Conservation (phyloP, 2,329 filamentous ascomycete species). For the Immersiporthe knoxdaviesiana region DNA sequence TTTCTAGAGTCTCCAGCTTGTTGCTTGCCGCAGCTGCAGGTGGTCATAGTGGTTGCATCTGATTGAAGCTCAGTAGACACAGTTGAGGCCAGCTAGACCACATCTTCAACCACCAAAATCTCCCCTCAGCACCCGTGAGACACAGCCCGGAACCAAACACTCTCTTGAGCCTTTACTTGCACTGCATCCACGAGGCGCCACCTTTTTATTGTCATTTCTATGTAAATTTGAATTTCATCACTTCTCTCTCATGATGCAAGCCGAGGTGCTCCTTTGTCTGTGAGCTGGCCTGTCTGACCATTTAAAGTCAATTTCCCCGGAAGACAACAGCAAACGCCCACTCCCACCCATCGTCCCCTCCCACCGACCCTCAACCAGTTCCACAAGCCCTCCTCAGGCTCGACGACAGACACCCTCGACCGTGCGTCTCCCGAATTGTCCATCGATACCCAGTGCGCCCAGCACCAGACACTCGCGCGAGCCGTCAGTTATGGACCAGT, state of each 20-base stretch:
- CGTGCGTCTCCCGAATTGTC: neutral
- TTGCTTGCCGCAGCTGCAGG: neutral
- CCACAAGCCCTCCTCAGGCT: neutral
- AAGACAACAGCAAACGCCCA: neutral
- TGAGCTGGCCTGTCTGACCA: neutral
- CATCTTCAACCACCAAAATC: constrained; percentile 4
- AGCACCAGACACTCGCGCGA: neutral
- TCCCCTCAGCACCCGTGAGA: neutral
- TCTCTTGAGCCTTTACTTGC: neutral
- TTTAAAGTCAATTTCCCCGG: neutral
- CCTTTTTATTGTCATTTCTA: neutral
- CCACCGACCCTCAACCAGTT: neutral
- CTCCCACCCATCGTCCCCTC: neutral
- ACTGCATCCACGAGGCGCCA: neutral
- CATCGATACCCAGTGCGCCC: neutral
- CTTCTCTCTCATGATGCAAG: constrained; percentile 5
- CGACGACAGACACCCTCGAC: neutral
- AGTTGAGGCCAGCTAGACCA: constrained; percentile 24
- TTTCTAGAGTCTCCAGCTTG: neutral
- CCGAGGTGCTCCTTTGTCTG: neutral
- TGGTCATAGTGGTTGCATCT: constrained; percentile 13
- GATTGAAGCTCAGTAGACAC: constrained; percentile 4
- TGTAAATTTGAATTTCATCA: constrained; percentile 1
- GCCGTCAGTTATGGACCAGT: constrained; percentile 45
- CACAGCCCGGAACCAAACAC: neutral